Conservation (phyloP, 2,329 filamentous ascomycete genomes). For the Esteya vermicola region DNA sequence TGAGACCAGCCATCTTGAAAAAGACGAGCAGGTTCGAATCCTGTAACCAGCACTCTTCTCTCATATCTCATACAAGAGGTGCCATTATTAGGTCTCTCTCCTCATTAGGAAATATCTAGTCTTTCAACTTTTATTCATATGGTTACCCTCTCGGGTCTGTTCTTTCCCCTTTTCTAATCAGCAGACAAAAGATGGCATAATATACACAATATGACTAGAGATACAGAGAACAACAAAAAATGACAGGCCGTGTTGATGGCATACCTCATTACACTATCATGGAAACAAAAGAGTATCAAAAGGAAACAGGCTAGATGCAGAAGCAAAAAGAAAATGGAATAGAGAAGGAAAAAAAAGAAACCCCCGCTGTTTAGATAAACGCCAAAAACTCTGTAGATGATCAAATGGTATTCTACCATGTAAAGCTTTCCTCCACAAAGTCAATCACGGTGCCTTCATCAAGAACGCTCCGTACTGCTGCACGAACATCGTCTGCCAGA, state of each 20-base stretch:
- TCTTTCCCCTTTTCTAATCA: too few relatives aligned
- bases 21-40: conserved; percentile 11
- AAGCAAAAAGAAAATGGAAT: not conserved
- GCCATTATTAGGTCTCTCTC: too few relatives aligned
- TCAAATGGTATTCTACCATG: conserved; percentile 30
- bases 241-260: too few relatives aligned
- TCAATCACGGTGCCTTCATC: conserved; percentile 49
- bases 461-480: conserved; percentile 50
- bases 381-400: not conserved
- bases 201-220: not conserved
- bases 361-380: not conserved
- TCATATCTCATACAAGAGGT: too few relatives aligned
- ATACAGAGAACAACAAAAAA: not conserved
- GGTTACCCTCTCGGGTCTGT: too few relatives aligned
- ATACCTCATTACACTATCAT: not conserved
- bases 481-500: conserved; percentile 61
- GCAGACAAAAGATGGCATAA: not conserved
- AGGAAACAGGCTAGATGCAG: too few relatives aligned
- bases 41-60: conserved; percentile 8
- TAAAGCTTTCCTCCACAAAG: conserved; percentile 67
- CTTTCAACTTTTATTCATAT: too few relatives aligned
- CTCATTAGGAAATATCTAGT: too few relatives aligned
- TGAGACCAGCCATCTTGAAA: conserved; percentile 12
- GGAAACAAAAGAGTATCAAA: not conserved
- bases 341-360: not conserved